Evolutionary conservation across 192 early-diverging fungal genomes (phyloP).

Genomic region (Coemansia sp.): DNA sequence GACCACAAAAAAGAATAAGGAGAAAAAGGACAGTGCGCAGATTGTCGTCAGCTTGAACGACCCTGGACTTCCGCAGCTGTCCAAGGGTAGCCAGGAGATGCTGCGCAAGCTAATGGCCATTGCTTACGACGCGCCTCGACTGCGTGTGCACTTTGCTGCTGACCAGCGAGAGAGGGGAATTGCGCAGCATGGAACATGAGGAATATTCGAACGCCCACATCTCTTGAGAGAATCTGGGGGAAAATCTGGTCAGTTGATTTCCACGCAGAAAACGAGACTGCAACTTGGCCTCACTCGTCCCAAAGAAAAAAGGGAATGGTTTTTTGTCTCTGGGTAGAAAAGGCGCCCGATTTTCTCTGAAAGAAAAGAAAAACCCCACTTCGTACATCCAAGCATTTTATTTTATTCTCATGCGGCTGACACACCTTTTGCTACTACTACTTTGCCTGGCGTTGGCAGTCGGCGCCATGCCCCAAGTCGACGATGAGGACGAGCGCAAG

Average conservation of each 20-base stretch:
- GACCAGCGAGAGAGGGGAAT: background rate
- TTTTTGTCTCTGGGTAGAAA: background rate
- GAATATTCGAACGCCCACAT: background rate
- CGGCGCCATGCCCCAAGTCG: background rate
- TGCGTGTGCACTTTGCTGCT: conserved; percentile 17
- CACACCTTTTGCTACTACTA: conserved; percentile 10
- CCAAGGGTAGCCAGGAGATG: conserved; percentile 15
- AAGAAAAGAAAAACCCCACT: too few species aligned
- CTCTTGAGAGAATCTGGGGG: background rate
- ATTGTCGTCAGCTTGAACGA: conserved; percentile 32
- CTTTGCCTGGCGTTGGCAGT: conserved; percentile 16
- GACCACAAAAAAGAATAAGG: background rate
- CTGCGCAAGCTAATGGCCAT: conserved; percentile 24
- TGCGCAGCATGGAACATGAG: conserved; percentile 3
- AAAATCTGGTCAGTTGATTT: background rate
- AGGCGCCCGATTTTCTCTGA: too few species aligned
- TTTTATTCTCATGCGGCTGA: conserved; percentile 5
- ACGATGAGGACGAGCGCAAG: conserved; percentile 9
- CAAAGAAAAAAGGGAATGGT: background rate
- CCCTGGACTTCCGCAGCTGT: conserved; percentile 5
- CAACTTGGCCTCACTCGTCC: background rate
- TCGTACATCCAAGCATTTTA: background rate
- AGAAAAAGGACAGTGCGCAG: conserved; percentile 13
- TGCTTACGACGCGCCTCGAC: conserved; percentile 17
- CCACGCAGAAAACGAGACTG: background rate